Evolutionary conservation across 768 basidiomycete species (phyloP).

Genomic region (Phlebiopsis flavidoalba): DNA sequence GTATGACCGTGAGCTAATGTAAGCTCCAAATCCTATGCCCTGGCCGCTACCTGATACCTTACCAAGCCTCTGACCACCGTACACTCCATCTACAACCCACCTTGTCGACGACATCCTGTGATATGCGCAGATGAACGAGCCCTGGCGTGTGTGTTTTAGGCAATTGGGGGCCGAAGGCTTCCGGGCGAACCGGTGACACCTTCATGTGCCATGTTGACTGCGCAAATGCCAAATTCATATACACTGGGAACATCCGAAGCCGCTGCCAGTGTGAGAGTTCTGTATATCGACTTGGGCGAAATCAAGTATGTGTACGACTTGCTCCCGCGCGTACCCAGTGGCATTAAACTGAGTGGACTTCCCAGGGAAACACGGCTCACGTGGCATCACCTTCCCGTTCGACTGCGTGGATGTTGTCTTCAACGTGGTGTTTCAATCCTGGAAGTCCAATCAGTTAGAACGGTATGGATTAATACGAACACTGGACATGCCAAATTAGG

Average conservation of each 20-base stretch:
- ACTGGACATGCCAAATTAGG: slow-evolving; percentile 4
- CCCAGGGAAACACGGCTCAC: neutral
- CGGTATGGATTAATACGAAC: neutral
- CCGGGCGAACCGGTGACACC: neutral
- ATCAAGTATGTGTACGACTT: neutral
- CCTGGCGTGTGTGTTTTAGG: neutral
- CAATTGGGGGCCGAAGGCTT: neutral
- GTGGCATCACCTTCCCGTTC: neutral
- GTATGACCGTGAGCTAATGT: neutral
- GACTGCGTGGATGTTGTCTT: neutral
- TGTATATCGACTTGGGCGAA: neutral
- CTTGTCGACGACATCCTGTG: neutral
- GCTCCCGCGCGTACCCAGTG: slow-evolving; percentile 3
- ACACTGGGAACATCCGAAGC: neutral
- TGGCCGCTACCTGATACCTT: neutral
- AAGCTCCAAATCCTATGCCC: neutral
- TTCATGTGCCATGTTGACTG: neutral
- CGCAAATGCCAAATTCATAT: neutral
- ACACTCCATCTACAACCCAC: neutral
- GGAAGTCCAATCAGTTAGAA: neutral
- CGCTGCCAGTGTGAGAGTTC: neutral
- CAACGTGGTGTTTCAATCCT: neutral
- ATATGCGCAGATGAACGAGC: neutral
- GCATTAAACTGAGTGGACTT: neutral
- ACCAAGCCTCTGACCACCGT: neutral